phyloP scores from a whole-genome alignment of 1,284 basidiomycete species.

The Meira miltonrushii region DNA sequence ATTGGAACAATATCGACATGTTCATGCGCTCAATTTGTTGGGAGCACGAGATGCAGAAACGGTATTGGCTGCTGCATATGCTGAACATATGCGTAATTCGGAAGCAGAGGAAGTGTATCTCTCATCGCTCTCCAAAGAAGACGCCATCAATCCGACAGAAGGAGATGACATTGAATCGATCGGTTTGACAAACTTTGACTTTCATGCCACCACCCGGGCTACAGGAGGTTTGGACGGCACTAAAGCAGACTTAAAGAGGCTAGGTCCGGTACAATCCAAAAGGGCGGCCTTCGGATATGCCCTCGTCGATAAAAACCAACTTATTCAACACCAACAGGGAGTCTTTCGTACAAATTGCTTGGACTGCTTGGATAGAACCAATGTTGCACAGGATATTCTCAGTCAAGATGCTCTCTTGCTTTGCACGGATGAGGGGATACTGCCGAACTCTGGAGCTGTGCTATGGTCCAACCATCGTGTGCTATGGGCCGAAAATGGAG shows the following conservation, averaged over 20 bases:
- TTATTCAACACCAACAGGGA: slow-evolving; percentile 63
- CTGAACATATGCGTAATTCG: slow-evolving; percentile 36
- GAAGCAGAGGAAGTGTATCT: slow-evolving; percentile 23
- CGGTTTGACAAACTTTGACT: slow-evolving; percentile 82
- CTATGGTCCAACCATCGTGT: slow-evolving; percentile 84
- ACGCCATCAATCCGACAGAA: slow-evolving; percentile 2
- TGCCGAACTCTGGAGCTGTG: slow-evolving; percentile 35
- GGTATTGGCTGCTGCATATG: slow-evolving; percentile 73
- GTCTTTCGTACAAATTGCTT: slow-evolving; percentile 92
- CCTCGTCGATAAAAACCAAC: slow-evolving; percentile 55
- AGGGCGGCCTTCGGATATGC: slow-evolving; percentile 81
- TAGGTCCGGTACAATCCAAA: slow-evolving; percentile 52
- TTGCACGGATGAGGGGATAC: slow-evolving; percentile 9
- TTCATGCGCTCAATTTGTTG: slow-evolving; percentile 48
- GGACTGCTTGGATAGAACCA: slow-evolving; percentile 95
- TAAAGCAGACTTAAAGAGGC: slow-evolving; percentile 66
- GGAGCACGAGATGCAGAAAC: slow-evolving; percentile 71
- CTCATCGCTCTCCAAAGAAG: slow-evolving; percentile 7
- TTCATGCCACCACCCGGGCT: slow-evolving; percentile 74
- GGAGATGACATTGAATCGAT: slow-evolving; percentile 29
- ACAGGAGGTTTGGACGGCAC: slow-evolving; percentile 81
- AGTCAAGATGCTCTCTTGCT: slow-evolving; percentile 40
- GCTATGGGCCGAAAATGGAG: slow-evolving; percentile 69
- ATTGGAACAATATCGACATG: slow-evolving; percentile 36
- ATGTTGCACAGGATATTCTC: slow-evolving; percentile 77